Percentiles rank a stretch among this genome's conserved stretches.
These are phyloP conservation scores for Xylaria palmicola DNA, from an alignment of 495 filamentous ascomycete species.

Conservation along the genomic window DNA sequence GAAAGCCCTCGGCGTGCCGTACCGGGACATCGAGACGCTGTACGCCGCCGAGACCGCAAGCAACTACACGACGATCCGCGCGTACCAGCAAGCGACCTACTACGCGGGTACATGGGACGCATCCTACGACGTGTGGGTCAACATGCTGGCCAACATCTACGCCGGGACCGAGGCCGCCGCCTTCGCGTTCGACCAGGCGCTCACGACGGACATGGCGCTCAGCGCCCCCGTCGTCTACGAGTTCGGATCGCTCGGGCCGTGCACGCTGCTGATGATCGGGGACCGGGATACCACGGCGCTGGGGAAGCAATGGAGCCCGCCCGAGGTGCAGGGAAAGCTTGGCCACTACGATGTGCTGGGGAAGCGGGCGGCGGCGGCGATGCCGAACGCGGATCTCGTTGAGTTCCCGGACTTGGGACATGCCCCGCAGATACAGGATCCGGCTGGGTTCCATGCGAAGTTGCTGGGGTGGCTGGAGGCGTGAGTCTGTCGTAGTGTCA, in stretches of 20 bases:
- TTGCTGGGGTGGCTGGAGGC: slow-evolving; percentile 35
- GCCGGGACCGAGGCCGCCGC: slow-evolving; percentile 27
- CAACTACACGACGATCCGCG: slow-evolving; percentile 37
- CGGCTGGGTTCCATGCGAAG: slow-evolving; percentile 33
- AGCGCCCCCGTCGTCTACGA: slow-evolving; percentile 46
- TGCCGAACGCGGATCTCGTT: slow-evolving; percentile 39
- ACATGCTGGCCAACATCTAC: slow-evolving; percentile 47
- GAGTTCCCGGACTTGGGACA: slow-evolving; percentile 43
- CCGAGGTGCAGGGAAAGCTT: slow-evolving; percentile 36
- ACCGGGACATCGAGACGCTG: slow-evolving; percentile 30
- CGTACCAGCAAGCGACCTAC: slow-evolving; percentile 46
- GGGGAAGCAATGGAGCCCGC: slow-evolving; percentile 46
- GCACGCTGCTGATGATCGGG: slow-evolving; percentile 41
- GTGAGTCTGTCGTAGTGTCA: neutral
- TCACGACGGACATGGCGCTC: slow-evolving; percentile 43
- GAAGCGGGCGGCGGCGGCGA: slow-evolving; percentile 36
- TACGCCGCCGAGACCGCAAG: slow-evolving; percentile 29
- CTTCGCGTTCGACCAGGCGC: slow-evolving; percentile 38
- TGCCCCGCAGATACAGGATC: slow-evolving; percentile 46
- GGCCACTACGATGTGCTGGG: slow-evolving; percentile 44
- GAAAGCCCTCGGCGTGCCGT: slow-evolving; percentile 43
- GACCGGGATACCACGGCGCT: slow-evolving; percentile 45
- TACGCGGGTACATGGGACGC: slow-evolving; percentile 39
- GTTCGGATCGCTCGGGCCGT: slow-evolving; percentile 32
- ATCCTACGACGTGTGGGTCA: slow-evolving; percentile 45